phyloP scores from a whole-genome alignment of 805 yeast species.

The Lachancea cidri region DNA sequence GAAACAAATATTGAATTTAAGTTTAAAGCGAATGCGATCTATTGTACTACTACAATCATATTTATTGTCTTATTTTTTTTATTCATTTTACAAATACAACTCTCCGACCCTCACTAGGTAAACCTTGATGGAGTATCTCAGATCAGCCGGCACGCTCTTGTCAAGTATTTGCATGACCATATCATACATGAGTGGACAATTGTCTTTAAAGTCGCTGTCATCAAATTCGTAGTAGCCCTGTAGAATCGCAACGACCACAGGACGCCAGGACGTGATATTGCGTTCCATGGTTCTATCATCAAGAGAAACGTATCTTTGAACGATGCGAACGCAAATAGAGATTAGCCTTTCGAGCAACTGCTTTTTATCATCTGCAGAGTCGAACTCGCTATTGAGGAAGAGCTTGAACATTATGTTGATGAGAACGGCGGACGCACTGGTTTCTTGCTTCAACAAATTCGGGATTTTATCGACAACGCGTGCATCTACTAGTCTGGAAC shows the following conservation, averaged over 20 bases:
- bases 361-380: slow-evolving; percentile 44
- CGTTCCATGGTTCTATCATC: slow-evolving; percentile 74
- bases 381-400: slow-evolving; percentile 38
- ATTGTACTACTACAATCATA: no score
- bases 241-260: slow-evolving; percentile 83
- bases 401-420: slow-evolving; percentile 74
- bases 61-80: no score
- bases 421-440: slow-evolving; percentile 82
- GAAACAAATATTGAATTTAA: no score
- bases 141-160: slow-evolving; percentile 54
- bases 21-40: no score
- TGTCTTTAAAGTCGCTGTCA: slow-evolving; percentile 57
- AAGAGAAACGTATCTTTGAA: slow-evolving; percentile 62
- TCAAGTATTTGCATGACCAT: slow-evolving; percentile 55
- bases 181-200: slow-evolving; percentile 57
- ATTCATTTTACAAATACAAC: slow-evolving; percentile 35
- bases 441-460: slow-evolving; percentile 85
- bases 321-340: slow-evolving; percentile 66
- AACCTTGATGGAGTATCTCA: slow-evolving; percentile 54
- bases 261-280: slow-evolving; percentile 81
- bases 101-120: slow-evolving; percentile 57
- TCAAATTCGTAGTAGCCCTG: slow-evolving; percentile 78
- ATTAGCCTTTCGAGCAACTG: slow-evolving; percentile 43
- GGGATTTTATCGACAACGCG: slow-evolving; percentile 92
- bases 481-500: slow-evolving; percentile 86